phyloP scores from a whole-genome alignment of 768 basidiomycete species.

The Kwoniella bestiolae region DNA sequence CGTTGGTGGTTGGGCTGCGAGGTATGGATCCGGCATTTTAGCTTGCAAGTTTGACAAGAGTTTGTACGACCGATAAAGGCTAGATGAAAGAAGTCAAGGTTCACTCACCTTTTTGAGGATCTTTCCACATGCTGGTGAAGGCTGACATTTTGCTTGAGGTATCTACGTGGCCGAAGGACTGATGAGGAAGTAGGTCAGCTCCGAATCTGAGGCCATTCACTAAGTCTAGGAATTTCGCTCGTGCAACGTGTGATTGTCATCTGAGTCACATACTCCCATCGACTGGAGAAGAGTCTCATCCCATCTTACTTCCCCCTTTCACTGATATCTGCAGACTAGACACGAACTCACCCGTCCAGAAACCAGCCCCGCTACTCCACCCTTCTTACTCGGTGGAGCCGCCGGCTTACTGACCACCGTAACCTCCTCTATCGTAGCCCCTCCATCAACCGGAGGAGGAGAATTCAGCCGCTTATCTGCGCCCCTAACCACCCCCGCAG shows the following conservation, averaged over 20 bases:
- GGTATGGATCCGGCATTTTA: neutral
- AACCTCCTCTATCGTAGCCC: slow-evolving; percentile 11
- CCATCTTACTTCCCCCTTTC: too few species aligned
- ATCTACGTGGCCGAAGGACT: slow-evolving; percentile 43
- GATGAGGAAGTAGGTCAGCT: too few species aligned
- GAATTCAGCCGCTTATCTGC: slow-evolving; percentile 32
- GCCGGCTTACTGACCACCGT: slow-evolving; percentile 15
- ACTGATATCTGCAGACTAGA: too few species aligned
- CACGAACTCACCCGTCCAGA: slow-evolving; percentile 34
- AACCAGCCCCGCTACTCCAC: slow-evolving; percentile 36
- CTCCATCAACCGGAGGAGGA: slow-evolving; percentile 3
- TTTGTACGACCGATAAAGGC: too few species aligned
- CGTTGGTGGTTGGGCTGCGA: slow-evolving; percentile 7
- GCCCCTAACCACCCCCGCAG: slow-evolving; percentile 35
- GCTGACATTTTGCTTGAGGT: slow-evolving; percentile 38
- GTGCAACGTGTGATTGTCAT: neutral
- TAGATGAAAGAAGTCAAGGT: neutral
- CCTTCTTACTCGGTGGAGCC: slow-evolving; percentile 28
- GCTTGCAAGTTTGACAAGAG: neutral
- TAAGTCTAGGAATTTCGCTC: too few species aligned
- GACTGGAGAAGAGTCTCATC: too few species aligned
- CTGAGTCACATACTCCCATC: neutral
- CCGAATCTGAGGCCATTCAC: too few species aligned
- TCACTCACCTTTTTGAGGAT: slow-evolving; percentile 39
- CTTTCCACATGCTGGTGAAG: slow-evolving; percentile 45